Base-by-base conservation (phyloP, 306 rosid genomes). In the Acacia melanoxylon region DNA sequence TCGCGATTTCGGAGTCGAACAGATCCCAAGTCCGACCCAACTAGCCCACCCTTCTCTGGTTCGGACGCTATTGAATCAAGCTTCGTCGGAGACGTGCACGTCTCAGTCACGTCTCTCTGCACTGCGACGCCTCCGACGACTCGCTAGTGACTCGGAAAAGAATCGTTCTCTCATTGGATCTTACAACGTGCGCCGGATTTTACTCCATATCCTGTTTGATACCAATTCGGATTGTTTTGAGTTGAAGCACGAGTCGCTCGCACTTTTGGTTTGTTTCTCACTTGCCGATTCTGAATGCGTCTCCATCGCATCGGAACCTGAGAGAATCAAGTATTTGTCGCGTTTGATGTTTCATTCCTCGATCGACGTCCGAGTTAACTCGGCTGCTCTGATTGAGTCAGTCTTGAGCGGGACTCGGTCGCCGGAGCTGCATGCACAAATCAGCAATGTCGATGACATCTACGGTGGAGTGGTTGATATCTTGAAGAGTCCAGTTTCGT, bases 21-120 rank as follows among this genome's bases (percentile, higher is more conserved):
- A 97, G 29, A 61, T 95, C 37, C 98, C 98, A 1, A 93, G 98
- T 3, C 99, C 98, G 3, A 95, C 92, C 74, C 99, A 91, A n/a
- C 96, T 97, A 1, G 98, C 93, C 1, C 93, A 91, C 85, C 90
- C 95, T 22, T 45, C 90, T 1, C 7, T 86, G 1, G 86, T 95
- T 37, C 90, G 98, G 3, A 83, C 94, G 0, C 81, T 95, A 16
- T 83, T 95, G 1, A 44, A 69, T 2, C 99, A 95, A 27, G 80
- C 81, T 12, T 84, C 93, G 10, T 90, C 98, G 0, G 75, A 6
- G 19, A 87, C 97, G 8, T 65, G 80, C 8, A 85, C 86, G 0
- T 2, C 25, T 11, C 80, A 79, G 8, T 59, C 89, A 5, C 89
- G 97, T 0, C 83, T 95, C 58, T 33, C 89, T 15, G 92, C 98